A percentile compares a stretch with the other conserved stretches of the same genome.
phyloP scores from a whole-genome alignment of 2,329 filamentous ascomycete species.

The Blastomyces percursus region DNA sequence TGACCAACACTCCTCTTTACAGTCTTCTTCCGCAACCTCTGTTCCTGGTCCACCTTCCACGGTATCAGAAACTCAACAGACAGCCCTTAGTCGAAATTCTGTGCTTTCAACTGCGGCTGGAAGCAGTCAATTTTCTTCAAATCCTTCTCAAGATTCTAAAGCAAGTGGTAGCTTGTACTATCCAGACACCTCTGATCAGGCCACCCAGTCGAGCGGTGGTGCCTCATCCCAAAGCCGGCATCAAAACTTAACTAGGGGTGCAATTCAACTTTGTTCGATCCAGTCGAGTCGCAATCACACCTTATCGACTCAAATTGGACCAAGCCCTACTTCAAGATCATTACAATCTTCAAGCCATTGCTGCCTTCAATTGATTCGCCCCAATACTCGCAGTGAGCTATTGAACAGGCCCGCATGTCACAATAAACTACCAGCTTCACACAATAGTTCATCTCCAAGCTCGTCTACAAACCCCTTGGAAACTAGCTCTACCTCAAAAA shows the following conservation, averaged over 20 bases:
- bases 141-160: slow-evolving; percentile 4
- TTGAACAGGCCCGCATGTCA: not conserved
- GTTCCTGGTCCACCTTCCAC: slow-evolving; percentile 9
- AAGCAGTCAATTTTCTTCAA: slow-evolving; percentile 2
- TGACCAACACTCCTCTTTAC: not conserved
- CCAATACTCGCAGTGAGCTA: not conserved
- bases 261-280: not conserved
- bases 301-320: not conserved
- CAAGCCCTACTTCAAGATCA: not conserved
- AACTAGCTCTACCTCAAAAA: not conserved
- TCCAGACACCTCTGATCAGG: slow-evolving; percentile 3
- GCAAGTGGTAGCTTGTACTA: slow-evolving; percentile 10
- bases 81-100: slow-evolving; percentile 5
- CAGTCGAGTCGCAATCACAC: not conserved
- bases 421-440: not conserved
- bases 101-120: slow-evolving; percentile 1
- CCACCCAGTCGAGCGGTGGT: slow-evolving; percentile 4
- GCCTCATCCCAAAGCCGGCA: slow-evolving; percentile 5
- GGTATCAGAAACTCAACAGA: slow-evolving; percentile 2
- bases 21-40: not conserved
- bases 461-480: not conserved
- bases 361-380: not conserved
- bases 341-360: not conserved
- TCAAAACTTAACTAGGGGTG: not conserved
- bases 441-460: not conserved